phyloP scores from a whole-genome alignment of 371 early-diverging fungal species.

The Syncephalastrum contaminatum region DNA sequence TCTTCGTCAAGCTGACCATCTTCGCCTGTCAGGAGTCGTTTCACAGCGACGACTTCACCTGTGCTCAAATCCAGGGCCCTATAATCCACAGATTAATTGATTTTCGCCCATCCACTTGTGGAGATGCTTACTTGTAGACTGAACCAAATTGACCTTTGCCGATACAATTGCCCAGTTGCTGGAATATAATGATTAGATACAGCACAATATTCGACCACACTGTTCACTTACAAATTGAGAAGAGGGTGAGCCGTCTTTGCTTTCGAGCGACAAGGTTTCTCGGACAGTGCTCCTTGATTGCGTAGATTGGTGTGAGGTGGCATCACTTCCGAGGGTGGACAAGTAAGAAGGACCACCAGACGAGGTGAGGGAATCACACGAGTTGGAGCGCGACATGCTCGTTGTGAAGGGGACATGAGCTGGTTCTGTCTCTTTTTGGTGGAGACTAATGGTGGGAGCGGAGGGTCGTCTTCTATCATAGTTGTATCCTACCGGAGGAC shows the following conservation, averaged over 20 bases:
- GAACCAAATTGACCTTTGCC: conserved; percentile 92
- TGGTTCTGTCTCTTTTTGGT: conserved; percentile 1
- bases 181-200: background rate
- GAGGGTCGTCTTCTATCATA: conserved; percentile 18
- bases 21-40: conserved; percentile 70
- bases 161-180: conserved; percentile 88
- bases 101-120: background rate
- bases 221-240: conserved; percentile 49
- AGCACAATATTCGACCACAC: no score
- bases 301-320: background rate
- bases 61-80: conserved; percentile 81
- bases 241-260: conserved; percentile 46
- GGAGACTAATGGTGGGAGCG: conserved; percentile 12
- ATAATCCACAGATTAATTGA: background rate
- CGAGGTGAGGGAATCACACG: conserved; percentile 6
- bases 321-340: background rate
- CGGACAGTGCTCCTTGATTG: conserved; percentile 8
- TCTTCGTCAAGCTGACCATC: conserved; percentile 62
- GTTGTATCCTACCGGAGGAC: conserved; percentile 9
- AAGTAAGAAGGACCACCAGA: background rate
- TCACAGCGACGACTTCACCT: conserved; percentile 88
- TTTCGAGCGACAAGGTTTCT: conserved; percentile 52
- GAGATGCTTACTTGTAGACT: conserved; percentile 60
- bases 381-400: conserved; percentile 9
- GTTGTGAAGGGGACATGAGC: conserved; percentile 1